Evolutionary conservation across 371 early-diverging fungal genomes (phyloP), one percentile per base, ranked within the genome.

Genomic region (Rhizopus arrhizus): DNA sequence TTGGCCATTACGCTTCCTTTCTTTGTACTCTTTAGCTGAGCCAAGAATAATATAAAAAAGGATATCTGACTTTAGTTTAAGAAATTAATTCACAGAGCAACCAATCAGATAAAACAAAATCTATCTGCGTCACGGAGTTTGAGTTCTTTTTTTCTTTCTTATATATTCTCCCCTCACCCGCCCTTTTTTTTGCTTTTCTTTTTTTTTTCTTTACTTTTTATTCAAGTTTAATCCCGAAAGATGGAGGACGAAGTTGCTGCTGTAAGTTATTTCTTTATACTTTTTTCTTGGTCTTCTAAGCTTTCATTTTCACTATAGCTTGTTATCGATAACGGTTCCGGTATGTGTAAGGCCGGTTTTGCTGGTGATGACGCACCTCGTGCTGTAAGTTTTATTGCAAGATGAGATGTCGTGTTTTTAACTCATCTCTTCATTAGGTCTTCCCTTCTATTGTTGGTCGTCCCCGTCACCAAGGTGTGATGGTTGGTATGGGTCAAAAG

Each of bases 401-500:
- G 42, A 54, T 49, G 55, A 53, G 38, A 36, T 53, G 15, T 58
- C 40, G n/a, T 56, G 50, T 38, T n/a, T 32, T 43, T 22, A 34
- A 53, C 34, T 31, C 35, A 42, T 38, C 13, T 36, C 29, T 9
- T 15, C 15, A n/a, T 36, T 62, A 92, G 92, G 95, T 95, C 68
- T 99, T 99, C 87, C 99, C 98, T 45, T 95, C 95, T 65, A 99
- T 99, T 76, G 98, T 99, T 63, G 99, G 99, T 69, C 97, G 96
- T 67, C 99, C 99, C 62, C 95, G 96, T 76, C 99, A 99, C 85
- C 93, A 95, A 74, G 95, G 99, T 84, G 95, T 99, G 65, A 99
- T 99, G 99, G 99, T 99, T 66, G 99, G 99, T 70, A 99, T 99
- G 98, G 99, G 99, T 58, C 99, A 99, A 81, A 99, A 99, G 89